phyloP scores from a whole-genome alignment of 176 grass and related monocot species.

The Chloris gayana region DNA sequence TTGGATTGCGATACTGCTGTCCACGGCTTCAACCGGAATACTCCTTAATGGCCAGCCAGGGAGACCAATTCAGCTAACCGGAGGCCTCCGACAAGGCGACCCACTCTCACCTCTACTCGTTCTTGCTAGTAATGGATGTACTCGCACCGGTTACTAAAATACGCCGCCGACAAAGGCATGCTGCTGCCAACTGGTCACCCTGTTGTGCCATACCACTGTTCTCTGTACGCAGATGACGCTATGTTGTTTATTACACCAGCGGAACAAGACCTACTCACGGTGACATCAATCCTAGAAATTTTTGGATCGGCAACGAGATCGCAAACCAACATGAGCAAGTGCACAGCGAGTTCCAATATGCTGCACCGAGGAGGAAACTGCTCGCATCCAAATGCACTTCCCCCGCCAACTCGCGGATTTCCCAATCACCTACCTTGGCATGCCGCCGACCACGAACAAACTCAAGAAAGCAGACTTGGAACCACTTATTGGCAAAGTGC shows the following conservation, averaged over 20 bases:
- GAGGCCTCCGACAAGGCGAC: not conserved
- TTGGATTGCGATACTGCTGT: not conserved
- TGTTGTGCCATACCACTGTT: no score
- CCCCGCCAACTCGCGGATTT: not conserved
- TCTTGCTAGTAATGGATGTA: not conserved
- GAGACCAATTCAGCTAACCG: accelerated
- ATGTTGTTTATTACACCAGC: not conserved
- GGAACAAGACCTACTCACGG: not conserved
- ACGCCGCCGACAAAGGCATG: no score
- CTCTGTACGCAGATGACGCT: not conserved
- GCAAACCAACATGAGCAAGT: not conserved
- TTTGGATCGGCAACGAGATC: no score
- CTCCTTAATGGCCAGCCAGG: not conserved
- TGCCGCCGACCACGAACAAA: not conserved
- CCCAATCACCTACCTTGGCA: not conserved
- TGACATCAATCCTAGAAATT: not conserved
- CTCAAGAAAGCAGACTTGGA: not conserved
- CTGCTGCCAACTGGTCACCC: no score
- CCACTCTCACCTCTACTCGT: not conserved
- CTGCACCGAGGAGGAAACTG: not conserved
- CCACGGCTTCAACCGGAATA: not conserved
- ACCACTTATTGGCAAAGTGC: not conserved
- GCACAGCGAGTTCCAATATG: not conserved
- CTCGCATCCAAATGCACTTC: accelerated
- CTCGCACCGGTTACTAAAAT: not conserved